Evolutionary conservation across 805 yeast species (phyloP), one percentile per base, ranked within the genome.

Genomic region (Candida cerambycidarum): DNA sequence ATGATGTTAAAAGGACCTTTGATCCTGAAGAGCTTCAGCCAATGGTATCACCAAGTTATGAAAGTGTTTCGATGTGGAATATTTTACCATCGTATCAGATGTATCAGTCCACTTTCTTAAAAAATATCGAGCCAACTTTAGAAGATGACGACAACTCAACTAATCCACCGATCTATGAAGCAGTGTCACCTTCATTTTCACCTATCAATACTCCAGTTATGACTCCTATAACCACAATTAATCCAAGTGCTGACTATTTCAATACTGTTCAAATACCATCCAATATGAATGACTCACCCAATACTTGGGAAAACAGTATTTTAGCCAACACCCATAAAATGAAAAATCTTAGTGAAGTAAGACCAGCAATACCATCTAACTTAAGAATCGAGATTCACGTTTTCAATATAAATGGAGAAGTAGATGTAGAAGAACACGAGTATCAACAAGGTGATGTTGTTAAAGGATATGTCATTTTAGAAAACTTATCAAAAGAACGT

Each of bases 31-130:
- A 25, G 3, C 14, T 41, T 15, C 33, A 29, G 2, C 53, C 53
- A 2, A 28, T 49, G 8, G 45, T 39, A 10, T 49, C 53, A 8
- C 53, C 53, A n/a, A 32, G 45, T 10, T 49, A 49, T 27, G 49
- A 49, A 14, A 55, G 52, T 13, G 67, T 57, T 19, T 71, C 71
- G 1, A 53, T 67, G 16, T 64, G 71, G 69, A 67, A 61, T 41
- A 67, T 69, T 32, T 50, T 69, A 14, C 74, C 74, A 3, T 66
- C 71, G 3, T 69, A 69, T 47, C 67, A 65, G 36, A 62, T 69
- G 66, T 65, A 59, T 43, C 65, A 61, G 45, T 59, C 67, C 19
- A 67, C 71, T 3, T 58, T 69, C 32, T 63, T 71, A 15, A 65
- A 63, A 39, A 58, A 55, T 41, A 53, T 67, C 39, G 58, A 62